phyloP scores from a whole-genome alignment of 495 filamentous ascomycete genomes.

The Xylaria acuta region DNA sequence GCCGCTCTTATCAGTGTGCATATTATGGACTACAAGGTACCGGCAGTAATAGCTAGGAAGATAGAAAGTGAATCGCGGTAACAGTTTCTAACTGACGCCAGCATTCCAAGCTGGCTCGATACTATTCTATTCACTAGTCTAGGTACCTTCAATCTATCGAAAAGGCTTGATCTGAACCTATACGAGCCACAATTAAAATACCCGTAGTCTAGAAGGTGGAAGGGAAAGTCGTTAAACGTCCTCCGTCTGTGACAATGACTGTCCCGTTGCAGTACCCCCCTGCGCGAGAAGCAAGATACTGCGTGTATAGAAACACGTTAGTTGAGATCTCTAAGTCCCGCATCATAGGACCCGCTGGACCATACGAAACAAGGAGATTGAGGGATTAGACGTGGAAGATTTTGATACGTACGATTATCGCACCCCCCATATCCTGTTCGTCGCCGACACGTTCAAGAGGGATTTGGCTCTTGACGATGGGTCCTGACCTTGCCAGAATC shows the following conservation, averaged over 20 bases:
- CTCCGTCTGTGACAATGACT: slow-evolving; percentile 65
- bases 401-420: too few relatives aligned
- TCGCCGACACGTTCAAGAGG: slow-evolving; percentile 57
- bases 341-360: too few relatives aligned
- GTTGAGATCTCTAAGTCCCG: too few relatives aligned
- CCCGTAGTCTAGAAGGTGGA: slow-evolving; percentile 53
- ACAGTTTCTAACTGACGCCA: background rate
- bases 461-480: slow-evolving; percentile 45
- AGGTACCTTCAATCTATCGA: background rate
- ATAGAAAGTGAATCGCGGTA: background rate
- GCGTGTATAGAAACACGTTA: too few relatives aligned
- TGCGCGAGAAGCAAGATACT: slow-evolving; percentile 65
- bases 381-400: too few relatives aligned
- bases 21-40: background rate
- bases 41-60: background rate
- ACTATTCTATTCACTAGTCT: background rate
- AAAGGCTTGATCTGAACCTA: background rate
- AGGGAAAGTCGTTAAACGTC: slow-evolving; percentile 60
- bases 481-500: slow-evolving; percentile 49
- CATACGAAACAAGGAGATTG: too few relatives aligned
- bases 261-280: slow-evolving; percentile 70
- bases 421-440: slow-evolving; percentile 67
- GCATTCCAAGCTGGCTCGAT: background rate
- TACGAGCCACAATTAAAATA: background rate
- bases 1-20: background rate